Percentiles rank a stretch among this genome's conserved stretches.
Evolutionary conservation across 2,329 filamentous ascomycete genomes (phyloP).

Genomic region (Didymella keratinophila): DNA sequence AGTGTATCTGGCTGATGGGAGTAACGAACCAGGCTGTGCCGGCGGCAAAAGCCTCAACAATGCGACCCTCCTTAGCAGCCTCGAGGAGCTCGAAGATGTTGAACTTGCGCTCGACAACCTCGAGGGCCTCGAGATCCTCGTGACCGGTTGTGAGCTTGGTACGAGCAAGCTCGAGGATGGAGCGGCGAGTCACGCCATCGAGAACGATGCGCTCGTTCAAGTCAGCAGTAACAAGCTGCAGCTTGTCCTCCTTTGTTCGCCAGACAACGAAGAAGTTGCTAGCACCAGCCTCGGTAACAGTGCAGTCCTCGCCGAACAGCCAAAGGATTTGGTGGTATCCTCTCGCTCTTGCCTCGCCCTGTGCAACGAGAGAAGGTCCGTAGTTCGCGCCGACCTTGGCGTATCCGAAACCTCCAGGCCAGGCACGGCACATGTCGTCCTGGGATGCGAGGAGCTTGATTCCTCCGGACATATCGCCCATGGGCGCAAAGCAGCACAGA

Average conservation of each 20-base stretch:
- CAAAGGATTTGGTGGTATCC: conserved; percentile 94
- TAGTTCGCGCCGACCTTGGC: conserved; percentile 96
- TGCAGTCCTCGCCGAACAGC: conserved; percentile 80
- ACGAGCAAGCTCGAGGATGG: conserved; percentile 75
- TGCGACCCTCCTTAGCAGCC: conserved; percentile 75
- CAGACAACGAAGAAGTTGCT: conserved; percentile 92
- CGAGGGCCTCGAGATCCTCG: conserved; percentile 56
- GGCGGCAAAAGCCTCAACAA: conserved; percentile 85
- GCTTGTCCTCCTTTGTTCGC: conserved; percentile 68
- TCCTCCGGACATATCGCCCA: conserved; percentile 48
- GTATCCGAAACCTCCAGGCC: conserved; percentile 91
- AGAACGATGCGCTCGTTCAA: conserved; percentile 84
- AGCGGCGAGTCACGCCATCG: conserved; percentile 85
- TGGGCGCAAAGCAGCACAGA: conserved; percentile 57
- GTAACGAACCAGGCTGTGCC: conserved; percentile 75
- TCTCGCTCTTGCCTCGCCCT: conserved; percentile 72
- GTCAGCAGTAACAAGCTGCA: conserved; percentile 82
- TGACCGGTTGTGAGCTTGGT: conserved; percentile 61
- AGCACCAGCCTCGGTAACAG: conserved; percentile 89
- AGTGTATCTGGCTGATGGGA: conserved; percentile 56
- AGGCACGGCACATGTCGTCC: conserved; percentile 86
- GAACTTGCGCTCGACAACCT: conserved; percentile 83
- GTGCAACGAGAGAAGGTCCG: conserved; percentile 81
- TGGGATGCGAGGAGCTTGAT: conserved; percentile 79
- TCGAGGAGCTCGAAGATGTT: conserved; percentile 79